Base-by-base conservation (phyloP, 768 basidiomycete genomes). In the Suillus americanus region DNA sequence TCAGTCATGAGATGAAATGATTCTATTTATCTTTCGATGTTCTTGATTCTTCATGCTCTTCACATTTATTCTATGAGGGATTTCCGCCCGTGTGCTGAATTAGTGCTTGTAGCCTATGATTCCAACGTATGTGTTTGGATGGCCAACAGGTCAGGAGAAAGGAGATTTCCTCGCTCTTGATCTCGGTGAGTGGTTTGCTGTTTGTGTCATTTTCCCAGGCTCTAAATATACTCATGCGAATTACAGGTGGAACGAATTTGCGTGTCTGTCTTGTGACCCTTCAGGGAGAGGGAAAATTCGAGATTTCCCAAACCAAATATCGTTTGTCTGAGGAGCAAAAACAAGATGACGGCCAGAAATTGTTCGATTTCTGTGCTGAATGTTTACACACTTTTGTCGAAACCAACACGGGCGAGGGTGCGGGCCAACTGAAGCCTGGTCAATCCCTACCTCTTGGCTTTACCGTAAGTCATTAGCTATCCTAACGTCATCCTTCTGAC, bases 321-420 rank as follows among this genome's bases (percentile, higher is more conserved):
- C 91, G 96, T 60, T 86, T 99, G 53, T 89, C 93, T 1, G 97
- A 99, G 73, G 97, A 98, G 72, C 97, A 99, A 77, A 99, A 99
- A 77, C 95, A 97, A 65, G 94, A 92, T 8, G 95, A 98, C n/a
- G 97, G 96, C 7, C 90, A 94, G 74, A 90, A 89, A 65, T 79
- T 99, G 60, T 98, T 99, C 69, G 97, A 99, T 79, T 99, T 99
- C 72, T 99, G 97, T 74, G 97, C 94, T 0, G 90, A 97, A 74
- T 97, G 92, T 74, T 78, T 99, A 64, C 91, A 92, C 76, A 88
- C 86, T 8, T 99, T 99, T 77, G 83, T 98, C 68, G 86, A 89
- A 35, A 88, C 89, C 20, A 92, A 93, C 61, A 78, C 88, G 18
- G 82, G 80, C 14, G 72, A 83, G 57, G 86, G 83, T 12, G 77